These are phyloP conservation scores for Austroboletus sp. DNA, from an alignment of 1,284 basidiomycete genomes.

Conservation along the genomic window DNA sequence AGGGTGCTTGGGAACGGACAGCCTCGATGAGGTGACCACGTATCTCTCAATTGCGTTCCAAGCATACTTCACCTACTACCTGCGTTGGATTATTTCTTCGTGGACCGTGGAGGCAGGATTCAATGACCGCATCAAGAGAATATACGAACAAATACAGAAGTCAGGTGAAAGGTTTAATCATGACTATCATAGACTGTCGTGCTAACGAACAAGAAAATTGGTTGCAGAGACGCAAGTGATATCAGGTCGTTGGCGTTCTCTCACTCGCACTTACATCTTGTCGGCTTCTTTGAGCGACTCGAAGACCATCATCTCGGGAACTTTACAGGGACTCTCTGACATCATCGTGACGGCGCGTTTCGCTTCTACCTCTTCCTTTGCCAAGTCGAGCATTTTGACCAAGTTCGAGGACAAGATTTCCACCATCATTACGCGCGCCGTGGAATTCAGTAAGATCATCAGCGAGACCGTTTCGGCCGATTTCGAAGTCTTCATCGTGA, in stretches of 20 bases:
- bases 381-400: conserved; percentile 1
- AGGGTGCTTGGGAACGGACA: not conserved
- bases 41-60: conserved; percentile 14
- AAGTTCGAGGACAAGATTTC: conserved; percentile 7
- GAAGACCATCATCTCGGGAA: not conserved
- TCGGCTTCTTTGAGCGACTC: not conserved
- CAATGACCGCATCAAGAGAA: conserved; percentile 1
- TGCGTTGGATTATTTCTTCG: conserved; percentile 6
- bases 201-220: not conserved
- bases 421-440: conserved; percentile 7
- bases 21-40: not conserved
- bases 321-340: conserved; percentile 5
- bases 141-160: conserved; percentile 6
- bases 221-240: conserved; percentile 1
- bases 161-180: not conserved
- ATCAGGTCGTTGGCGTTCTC: conserved; percentile 14
- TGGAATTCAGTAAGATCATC: conserved; percentile 8
- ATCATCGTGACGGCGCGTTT: conserved; percentile 9
- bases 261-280: conserved; percentile 14
- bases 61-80: conserved; percentile 2
- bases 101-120: conserved; percentile 9
- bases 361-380: not conserved
- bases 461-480: conserved; percentile 13
- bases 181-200: not conserved
- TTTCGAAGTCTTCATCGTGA: conserved; percentile 6